phyloP scores from a whole-genome alignment of 2,329 filamentous ascomycete species.

The Alternaria solani region DNA sequence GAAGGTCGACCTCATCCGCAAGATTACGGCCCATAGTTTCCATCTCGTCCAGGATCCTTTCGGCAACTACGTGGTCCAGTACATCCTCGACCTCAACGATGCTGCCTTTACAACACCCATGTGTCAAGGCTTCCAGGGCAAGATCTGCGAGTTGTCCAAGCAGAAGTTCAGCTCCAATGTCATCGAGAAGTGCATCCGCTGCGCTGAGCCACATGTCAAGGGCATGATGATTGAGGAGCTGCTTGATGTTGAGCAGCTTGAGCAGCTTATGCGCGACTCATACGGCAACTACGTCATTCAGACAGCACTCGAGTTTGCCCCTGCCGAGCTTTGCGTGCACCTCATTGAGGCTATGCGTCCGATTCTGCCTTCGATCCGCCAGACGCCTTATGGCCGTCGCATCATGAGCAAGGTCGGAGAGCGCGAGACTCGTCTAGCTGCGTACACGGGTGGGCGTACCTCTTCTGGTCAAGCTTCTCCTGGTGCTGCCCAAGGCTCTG shows the following conservation, averaged over 20 bases:
- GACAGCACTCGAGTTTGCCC: constrained; percentile 69
- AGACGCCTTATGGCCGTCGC: constrained; percentile 92
- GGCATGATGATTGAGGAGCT: constrained; percentile 88
- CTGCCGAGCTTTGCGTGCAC: constrained; percentile 52
- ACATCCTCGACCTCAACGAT: constrained; percentile 94
- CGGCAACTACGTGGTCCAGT: constrained; percentile 98
- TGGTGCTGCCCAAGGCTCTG: constrained; percentile 36
- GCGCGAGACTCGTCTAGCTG: constrained; percentile 54
- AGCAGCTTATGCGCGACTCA: constrained; percentile 86
- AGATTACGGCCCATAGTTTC: constrained; percentile 89
- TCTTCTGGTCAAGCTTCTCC: constrained; percentile 39
- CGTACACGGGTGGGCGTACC: constrained; percentile 38
- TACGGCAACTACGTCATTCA: constrained; percentile 99
- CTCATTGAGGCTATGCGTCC: constrained; percentile 87
- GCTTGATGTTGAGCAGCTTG: constrained; percentile 75
- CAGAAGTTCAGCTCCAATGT: constrained; percentile 99
- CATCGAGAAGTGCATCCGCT: constrained; percentile 90
- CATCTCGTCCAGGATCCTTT: constrained; percentile 94
- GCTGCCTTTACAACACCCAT: constrained; percentile 87
- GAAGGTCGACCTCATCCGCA: constrained; percentile 82
- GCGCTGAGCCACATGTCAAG: constrained; percentile 76
- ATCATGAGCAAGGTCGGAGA: constrained; percentile 86
- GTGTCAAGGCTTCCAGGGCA: constrained; percentile 78
- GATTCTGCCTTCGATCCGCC: constrained; percentile 82
- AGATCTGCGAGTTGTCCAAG: constrained; percentile 77